Conservation (phyloP, 331 rosid genomes). For the Malus hybrid region DNA sequence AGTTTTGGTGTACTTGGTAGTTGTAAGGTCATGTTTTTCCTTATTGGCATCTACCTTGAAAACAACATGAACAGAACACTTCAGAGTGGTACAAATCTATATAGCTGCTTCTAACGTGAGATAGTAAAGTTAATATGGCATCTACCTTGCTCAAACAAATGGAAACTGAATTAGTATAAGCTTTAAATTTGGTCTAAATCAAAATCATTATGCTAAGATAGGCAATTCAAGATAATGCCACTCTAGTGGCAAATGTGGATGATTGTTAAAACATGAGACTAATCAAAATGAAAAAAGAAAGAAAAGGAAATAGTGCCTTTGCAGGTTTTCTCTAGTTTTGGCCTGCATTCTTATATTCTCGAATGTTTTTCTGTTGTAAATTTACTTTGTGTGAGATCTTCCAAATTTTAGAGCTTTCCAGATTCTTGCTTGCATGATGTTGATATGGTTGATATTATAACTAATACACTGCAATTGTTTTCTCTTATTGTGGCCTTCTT, state of each 20-base stretch:
- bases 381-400: not conserved
- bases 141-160: not conserved
- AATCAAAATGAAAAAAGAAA: not conserved
- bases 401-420: not conserved
- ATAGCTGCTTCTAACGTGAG: not conserved
- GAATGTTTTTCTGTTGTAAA: not conserved
- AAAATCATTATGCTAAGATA: not conserved
- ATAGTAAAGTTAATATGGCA: not conserved
- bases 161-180: not conserved
- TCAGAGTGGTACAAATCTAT: not conserved
- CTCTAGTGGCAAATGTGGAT: not conserved
- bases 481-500: not conserved
- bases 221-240: not conserved
- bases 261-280: not conserved
- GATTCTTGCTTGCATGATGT: not conserved
- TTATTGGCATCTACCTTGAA: not conserved
- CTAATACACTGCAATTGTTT: not conserved
- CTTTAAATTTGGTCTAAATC: not conserved
- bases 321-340: not conserved
- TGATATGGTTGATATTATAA: not conserved
- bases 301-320: not conserved
- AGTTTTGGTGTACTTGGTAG: not conserved
- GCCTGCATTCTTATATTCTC: not conserved
- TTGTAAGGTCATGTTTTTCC: not conserved
- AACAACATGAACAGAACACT: not conserved